phyloP scores from a whole-genome alignment of 768 basidiomycete genomes.

The Pulveroboletus sp. region DNA sequence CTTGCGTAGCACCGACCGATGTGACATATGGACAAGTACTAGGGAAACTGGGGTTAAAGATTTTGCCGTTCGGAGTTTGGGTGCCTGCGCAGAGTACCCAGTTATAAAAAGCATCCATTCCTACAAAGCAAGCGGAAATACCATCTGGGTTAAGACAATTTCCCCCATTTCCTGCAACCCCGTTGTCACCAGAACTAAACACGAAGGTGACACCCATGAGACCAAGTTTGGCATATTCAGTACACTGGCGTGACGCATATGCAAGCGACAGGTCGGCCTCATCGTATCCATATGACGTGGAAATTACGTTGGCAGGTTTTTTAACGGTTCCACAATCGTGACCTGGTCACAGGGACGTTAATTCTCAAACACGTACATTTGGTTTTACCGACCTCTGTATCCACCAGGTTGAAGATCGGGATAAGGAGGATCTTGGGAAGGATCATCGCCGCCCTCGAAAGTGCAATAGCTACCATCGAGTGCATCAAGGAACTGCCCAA shows the following conservation, averaged over 20 bases:
- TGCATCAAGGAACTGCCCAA: conserved; percentile 46
- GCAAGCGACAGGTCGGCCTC: conserved; percentile 35
- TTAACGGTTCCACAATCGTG: conserved; percentile 37
- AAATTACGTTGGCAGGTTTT: conserved; percentile 42
- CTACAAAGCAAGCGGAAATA: conserved; percentile 4
- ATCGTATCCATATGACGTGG: conserved; percentile 38
- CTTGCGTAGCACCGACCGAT: conserved; percentile 60
- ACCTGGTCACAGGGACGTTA: conserved; percentile 11
- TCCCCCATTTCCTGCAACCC: conserved; percentile 36
- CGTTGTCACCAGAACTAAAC: conserved; percentile 40
- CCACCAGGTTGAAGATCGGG: conserved; percentile 40
- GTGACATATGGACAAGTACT: conserved; percentile 63
- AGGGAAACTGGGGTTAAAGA: conserved; percentile 57
- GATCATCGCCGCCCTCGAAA: conserved; percentile 34
- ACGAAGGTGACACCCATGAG: conserved; percentile 48
- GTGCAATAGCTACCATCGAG: conserved; percentile 42
- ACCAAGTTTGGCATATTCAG: conserved; percentile 48
- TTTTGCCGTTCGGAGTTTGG: conserved; percentile 46
- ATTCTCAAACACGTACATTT: background rate
- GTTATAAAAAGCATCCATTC: background rate
- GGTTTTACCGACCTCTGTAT: conserved; percentile 31
- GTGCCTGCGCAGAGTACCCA: conserved; percentile 6
- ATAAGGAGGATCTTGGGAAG: conserved; percentile 38
- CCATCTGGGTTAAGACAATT: conserved; percentile 43
- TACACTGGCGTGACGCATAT: conserved; percentile 43